Evolutionary conservation across 2,329 filamentous ascomycete species (phyloP).

Genomic region (Cercospora sp.): DNA sequence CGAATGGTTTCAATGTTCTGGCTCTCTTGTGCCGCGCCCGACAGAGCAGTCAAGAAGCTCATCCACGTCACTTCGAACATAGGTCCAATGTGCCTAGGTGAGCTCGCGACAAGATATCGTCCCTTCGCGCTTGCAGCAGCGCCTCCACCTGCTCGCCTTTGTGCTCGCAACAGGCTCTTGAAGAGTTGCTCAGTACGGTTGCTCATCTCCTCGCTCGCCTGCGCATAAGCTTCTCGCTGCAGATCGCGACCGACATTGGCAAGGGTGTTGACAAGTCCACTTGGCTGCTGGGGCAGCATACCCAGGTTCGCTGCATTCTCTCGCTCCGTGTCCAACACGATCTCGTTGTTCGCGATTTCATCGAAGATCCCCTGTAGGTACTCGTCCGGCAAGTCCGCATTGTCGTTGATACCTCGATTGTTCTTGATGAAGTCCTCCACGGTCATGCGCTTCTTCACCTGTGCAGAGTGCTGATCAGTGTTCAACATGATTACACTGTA

Average conservation of each 20-base stretch:
- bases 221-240: slow-evolving; percentile 87
- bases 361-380: slow-evolving; percentile 89
- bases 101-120: slow-evolving; percentile 87
- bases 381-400: slow-evolving; percentile 86
- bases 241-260: slow-evolving; percentile 89
- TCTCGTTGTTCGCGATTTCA: slow-evolving; percentile 87
- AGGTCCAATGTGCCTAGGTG: slow-evolving; percentile 89
- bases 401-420: slow-evolving; percentile 97
- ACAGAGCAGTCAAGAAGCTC: slow-evolving; percentile 94
- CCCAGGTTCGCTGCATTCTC: slow-evolving; percentile 83
- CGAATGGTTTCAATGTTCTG: slow-evolving; percentile 91
- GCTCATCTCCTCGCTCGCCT: slow-evolving; percentile 93
- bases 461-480: slow-evolving; percentile 88
- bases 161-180: slow-evolving; percentile 86
- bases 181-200: slow-evolving; percentile 81
- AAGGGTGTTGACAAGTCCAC: slow-evolving; percentile 60
- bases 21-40: slow-evolving; percentile 87
- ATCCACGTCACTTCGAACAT: slow-evolving; percentile 99
- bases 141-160: slow-evolving; percentile 68
- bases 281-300: slow-evolving; percentile 55
- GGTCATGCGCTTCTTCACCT: slow-evolving; percentile 86
- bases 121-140: slow-evolving; percentile 51
- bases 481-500: slow-evolving; percentile 98
- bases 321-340: slow-evolving; percentile 88
- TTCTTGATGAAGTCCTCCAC: slow-evolving; percentile 99